These are phyloP conservation scores for Sporothrix variecibatus DNA, from an alignment of 2,329 filamentous ascomycete species.

Conservation along the genomic window DNA sequence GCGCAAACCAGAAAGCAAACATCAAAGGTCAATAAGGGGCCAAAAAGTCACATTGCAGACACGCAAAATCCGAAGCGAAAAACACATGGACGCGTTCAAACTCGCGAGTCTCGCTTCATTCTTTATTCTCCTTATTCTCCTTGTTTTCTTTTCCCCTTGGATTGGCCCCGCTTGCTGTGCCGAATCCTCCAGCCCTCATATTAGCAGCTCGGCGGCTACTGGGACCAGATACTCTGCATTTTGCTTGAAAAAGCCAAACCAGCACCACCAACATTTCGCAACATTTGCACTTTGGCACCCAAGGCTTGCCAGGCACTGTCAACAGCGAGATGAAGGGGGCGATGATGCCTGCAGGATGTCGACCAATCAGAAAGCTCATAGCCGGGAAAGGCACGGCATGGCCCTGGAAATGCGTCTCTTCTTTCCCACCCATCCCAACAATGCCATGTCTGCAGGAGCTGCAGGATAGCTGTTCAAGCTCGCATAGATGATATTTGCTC, in stretches of 20 bases:
- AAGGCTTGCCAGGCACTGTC: not conserved
- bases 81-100: not conserved
- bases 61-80: not conserved
- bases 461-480: not conserved
- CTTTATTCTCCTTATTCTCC: not conserved
- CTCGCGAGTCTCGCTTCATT: not conserved
- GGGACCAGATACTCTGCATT: not conserved
- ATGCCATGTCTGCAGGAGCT: not conserved
- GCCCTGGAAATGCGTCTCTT: not conserved
- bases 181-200: not conserved
- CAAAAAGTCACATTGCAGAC: not conserved
- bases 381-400: not conserved
- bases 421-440: not conserved
- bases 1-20: not conserved
- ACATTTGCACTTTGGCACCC: too few species aligned
- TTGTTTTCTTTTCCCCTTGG: not conserved
- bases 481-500: not conserved
- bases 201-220: constrained; percentile 17
- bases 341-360: not conserved
- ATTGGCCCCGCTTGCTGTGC: not conserved
- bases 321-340: constrained; percentile 17
- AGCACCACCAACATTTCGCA: not conserved
- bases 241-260: not conserved
- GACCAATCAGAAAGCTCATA: not conserved
- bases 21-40: not conserved